phyloP scores from a whole-genome alignment of 768 basidiomycete species.

The Clathrus columnatus region DNA sequence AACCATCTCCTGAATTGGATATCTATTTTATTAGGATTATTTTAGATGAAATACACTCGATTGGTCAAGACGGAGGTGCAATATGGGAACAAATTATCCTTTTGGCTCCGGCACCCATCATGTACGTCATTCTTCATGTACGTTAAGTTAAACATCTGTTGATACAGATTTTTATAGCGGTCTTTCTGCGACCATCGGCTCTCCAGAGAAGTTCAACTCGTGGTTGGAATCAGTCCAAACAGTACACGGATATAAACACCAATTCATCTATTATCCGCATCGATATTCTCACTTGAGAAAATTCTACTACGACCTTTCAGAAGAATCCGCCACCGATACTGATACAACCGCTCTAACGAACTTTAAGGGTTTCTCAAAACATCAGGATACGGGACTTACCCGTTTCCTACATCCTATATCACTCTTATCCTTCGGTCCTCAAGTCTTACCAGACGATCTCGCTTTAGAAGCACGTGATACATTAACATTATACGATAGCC shows the following conservation, averaged over 20 bases:
- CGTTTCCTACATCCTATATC: constrained; percentile 59
- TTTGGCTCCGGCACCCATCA: constrained; percentile 61
- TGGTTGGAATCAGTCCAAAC: constrained; percentile 59
- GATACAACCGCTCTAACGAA: constrained; percentile 20
- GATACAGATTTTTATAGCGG: constrained; percentile 33
- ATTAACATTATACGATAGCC: constrained; percentile 40
- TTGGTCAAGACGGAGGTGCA: constrained; percentile 59
- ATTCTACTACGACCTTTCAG: constrained; percentile 40
- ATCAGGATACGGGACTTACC: constrained; percentile 32
- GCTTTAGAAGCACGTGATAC: constrained; percentile 54
- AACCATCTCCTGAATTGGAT: constrained; percentile 2
- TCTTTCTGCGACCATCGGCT: constrained; percentile 62
- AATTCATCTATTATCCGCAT: constrained; percentile 53
- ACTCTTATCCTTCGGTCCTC: constrained; percentile 44
- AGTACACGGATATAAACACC: constrained; percentile 49
- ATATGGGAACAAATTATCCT: constrained; percentile 73
- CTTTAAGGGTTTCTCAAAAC: constrained; percentile 32
- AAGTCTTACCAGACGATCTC: constrained; percentile 50
- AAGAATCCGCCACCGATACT: too few relatives aligned
- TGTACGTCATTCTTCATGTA: constrained; percentile 37
- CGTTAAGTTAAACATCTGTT: too few relatives aligned
- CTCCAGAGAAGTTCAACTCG: constrained; percentile 51
- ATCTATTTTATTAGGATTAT: constrained; percentile 40
- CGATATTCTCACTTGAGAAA: constrained; percentile 71
- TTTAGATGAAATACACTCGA: constrained; percentile 54